phyloP scores from a whole-genome alignment of 768 basidiomycete species.

The Panus rudis region DNA sequence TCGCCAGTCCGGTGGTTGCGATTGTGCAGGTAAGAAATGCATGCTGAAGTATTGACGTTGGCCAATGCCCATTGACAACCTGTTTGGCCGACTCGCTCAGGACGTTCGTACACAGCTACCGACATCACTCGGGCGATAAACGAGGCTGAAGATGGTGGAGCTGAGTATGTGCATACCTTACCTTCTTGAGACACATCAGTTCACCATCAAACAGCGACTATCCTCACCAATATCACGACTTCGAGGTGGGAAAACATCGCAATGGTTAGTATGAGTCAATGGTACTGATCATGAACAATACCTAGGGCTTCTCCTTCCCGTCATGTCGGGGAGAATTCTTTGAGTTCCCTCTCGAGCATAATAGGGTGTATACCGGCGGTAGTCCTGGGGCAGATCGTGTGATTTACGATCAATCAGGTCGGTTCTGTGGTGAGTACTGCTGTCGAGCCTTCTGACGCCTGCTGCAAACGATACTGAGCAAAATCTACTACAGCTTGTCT shows the following conservation, averaged over 20 bases:
- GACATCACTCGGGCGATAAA: constrained; percentile 17
- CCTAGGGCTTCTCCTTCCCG: constrained; percentile 17
- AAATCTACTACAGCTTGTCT: constrained; percentile 12
- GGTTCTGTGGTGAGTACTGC: constrained; percentile 17
- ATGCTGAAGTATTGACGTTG: too few species aligned
- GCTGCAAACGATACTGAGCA: neutral
- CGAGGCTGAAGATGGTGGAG: constrained; percentile 16
- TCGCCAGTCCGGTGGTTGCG: constrained; percentile 17
- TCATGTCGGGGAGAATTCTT: constrained; percentile 17
- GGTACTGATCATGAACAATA: neutral
- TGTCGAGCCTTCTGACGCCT: too few species aligned
- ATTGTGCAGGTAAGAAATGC: constrained; percentile 14
- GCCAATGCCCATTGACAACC: too few species aligned
- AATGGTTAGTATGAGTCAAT: too few species aligned
- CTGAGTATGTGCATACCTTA: constrained; percentile 7
- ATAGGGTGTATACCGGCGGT: constrained; percentile 18
- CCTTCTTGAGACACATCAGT: neutral
- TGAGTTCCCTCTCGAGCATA: constrained; percentile 19
- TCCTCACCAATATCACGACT: constrained; percentile 23
- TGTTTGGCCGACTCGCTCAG: too few species aligned
- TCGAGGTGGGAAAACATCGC: too few species aligned
- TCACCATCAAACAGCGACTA: constrained; percentile 13
- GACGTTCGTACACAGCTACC: constrained; percentile 9
- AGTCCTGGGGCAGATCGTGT: constrained; percentile 26
- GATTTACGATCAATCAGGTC: constrained; percentile 14